These are phyloP conservation scores for Calonectria multiphialidica DNA, from an alignment of 2,329 filamentous ascomycete genomes.

Conservation along the genomic window DNA sequence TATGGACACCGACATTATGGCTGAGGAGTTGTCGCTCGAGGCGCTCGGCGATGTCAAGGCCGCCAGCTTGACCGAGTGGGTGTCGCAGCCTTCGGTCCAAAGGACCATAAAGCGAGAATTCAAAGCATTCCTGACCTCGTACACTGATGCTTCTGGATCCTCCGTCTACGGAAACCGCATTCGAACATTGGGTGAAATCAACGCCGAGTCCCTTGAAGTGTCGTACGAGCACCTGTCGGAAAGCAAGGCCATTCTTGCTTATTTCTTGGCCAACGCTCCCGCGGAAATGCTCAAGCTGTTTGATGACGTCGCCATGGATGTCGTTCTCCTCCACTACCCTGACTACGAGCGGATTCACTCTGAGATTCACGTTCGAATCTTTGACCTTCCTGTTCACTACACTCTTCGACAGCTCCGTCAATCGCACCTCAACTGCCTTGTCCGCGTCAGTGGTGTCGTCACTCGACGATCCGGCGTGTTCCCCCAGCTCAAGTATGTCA, in stretches of 20 bases:
- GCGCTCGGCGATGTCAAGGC: conserved; percentile 94
- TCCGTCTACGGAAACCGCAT: conserved; percentile 97
- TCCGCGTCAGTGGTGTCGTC: conserved; percentile 94
- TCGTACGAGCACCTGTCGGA: conserved; percentile 93
- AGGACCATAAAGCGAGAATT: conserved; percentile 96
- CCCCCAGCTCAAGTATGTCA: conserved; percentile 97
- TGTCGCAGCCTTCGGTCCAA: conserved; percentile 89
- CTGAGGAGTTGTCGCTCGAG: conserved; percentile 93
- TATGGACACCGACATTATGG: conserved; percentile 94
- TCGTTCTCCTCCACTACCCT: conserved; percentile 94
- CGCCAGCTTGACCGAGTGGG: conserved; percentile 93
- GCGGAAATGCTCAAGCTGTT: conserved; percentile 97
- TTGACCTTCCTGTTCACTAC: conserved; percentile 93
- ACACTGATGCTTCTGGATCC: conserved; percentile 87
- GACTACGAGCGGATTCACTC: conserved; percentile 98
- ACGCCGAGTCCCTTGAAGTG: conserved; percentile 95
- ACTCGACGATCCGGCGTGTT: conserved; percentile 96
- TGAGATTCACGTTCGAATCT: conserved; percentile 97
- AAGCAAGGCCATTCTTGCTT: conserved; percentile 93
- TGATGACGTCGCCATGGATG: conserved; percentile 96
- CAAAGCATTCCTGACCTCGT: conserved; percentile 96
- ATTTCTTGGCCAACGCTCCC: conserved; percentile 95
- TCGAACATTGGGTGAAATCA: conserved; percentile 94
- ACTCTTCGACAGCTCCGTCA: conserved; percentile 95
- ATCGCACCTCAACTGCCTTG: conserved; percentile 94